Conservation (phyloP, 2,329 filamentous ascomycete genomes). For the Juglanconis sp. region DNA sequence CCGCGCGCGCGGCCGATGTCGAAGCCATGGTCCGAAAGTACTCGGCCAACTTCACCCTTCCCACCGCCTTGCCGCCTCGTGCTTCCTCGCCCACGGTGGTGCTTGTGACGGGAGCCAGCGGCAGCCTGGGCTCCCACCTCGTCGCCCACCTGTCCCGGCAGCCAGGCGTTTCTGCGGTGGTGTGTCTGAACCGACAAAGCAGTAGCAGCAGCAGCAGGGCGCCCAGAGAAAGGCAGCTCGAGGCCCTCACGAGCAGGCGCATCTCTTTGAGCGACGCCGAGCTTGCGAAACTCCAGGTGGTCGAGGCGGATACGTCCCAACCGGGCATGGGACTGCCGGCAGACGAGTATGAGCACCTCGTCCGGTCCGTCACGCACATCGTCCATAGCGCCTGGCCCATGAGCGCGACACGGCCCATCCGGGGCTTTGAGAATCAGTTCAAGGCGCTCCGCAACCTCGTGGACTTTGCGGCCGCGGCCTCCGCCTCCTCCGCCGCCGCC, state of each 20-base stretch:
- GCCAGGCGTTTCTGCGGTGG: constrained; percentile 26
- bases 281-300: constrained; percentile 35
- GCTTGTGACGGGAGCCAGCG: constrained; percentile 37
- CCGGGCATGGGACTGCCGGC: constrained; percentile 38
- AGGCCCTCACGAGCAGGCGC: constrained; percentile 23
- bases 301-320: constrained; percentile 40
- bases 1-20: constrained; percentile 13
- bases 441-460: constrained; percentile 44
- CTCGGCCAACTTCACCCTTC: constrained; percentile 4
- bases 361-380: constrained; percentile 43
- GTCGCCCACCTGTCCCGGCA: constrained; percentile 27
- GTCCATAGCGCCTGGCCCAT: constrained; percentile 53
- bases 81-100: constrained; percentile 19
- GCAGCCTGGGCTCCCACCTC: constrained; percentile 37
- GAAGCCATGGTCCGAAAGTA: constrained; percentile 15
- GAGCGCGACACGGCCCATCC: constrained; percentile 36
- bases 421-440: constrained; percentile 41
- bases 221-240: constrained; percentile 30
- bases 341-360: constrained; percentile 35
- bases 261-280: constrained; percentile 4
- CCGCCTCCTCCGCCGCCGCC: no score
- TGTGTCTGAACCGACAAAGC: constrained; percentile 44
- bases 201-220: constrained; percentile 22
- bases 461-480: constrained; percentile 33
- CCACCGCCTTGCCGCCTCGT: not conserved